Evolutionary conservation across 1,284 basidiomycete species (phyloP), one percentile per base, ranked within the genome.

Genomic region (Fomitopsis pinicola): DNA sequence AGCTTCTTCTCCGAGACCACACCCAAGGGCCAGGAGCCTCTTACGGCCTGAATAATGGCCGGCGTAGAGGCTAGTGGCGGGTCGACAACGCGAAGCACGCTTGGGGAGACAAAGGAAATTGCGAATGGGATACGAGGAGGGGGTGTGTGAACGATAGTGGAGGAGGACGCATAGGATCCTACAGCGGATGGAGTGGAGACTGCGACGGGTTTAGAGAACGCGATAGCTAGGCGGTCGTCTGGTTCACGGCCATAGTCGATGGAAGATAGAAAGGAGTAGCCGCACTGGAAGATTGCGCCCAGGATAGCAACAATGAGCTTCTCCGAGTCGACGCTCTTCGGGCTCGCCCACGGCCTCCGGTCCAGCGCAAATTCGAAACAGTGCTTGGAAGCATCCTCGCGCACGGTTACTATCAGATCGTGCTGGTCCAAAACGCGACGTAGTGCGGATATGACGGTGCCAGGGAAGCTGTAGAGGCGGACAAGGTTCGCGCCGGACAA

Each of bases 181-280:
- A 73, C 69, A 10, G 78, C 73, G 0, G 75, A 71, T 17, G 76
- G 72, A 19, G 59, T 19, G 70, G 73, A 42, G 64, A 62, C 14
- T 15, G 52, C 35, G 7, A 54, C 54, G 12, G 83, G 78, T 60
- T 78, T 81, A 17, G 87, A 87, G 73, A 92, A 91, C 22, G 85
- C 80, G 68, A 91, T 81, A 54, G 83, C 82, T 19, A 91, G 69
- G 52, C 85, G 82, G 72, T 92, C 89, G 67, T 91, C 89, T 57
- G 77, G 78, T 72, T 92, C 90, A 59, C 87, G 80, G 22, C 89
- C 90, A 71, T 91, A 92, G 73, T 91, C 89, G 64, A 92, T 78
- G 42, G 81, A 82, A 22, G 88, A 89, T 17, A 91, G 75, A 67
- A 86, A 87, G 33, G 75, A 75, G 68, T 84, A 89, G 48, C 86